Evolutionary conservation across 805 yeast species (phyloP).

Genomic region (Starmerella apis): DNA sequence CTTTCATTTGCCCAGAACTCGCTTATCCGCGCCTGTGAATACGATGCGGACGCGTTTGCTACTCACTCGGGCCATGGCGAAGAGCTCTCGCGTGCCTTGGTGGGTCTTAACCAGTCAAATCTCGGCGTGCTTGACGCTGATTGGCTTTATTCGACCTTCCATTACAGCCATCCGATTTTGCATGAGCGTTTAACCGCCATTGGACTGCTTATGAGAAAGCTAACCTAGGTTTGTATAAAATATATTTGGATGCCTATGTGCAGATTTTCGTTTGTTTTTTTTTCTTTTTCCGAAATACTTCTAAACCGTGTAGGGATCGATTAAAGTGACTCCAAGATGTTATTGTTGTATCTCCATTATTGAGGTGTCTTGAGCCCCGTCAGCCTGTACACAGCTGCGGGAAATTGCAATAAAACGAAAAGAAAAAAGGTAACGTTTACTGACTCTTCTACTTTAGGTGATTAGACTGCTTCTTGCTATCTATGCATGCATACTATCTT

Average conservation of each 20-base stretch:
- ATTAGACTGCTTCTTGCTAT: too few relatives aligned
- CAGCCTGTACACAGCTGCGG: too few relatives aligned
- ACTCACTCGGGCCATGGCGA: conserved; percentile 58
- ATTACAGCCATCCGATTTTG: conserved; percentile 82
- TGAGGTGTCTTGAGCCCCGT: too few relatives aligned
- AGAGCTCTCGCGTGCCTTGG: conserved; percentile 60
- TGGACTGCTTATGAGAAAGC: conserved; percentile 25
- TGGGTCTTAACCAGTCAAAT: conserved; percentile 68
- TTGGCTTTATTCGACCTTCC: conserved; percentile 78
- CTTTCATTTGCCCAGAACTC: conserved; percentile 57
- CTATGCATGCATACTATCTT: not conserved
- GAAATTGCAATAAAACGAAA: too few relatives aligned
- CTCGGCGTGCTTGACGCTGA: conserved; percentile 82
- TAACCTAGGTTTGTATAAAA: not conserved
- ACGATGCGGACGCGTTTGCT: conserved; percentile 86
- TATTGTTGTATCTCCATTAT: too few relatives aligned
- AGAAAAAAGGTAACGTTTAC: too few relatives aligned
- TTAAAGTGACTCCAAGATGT: too few relatives aligned
- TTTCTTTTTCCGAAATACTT: too few relatives aligned
- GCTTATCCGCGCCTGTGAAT: conserved; percentile 77
- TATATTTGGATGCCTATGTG: not conserved
- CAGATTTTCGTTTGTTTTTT: too few relatives aligned
- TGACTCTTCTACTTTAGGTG: too few relatives aligned
- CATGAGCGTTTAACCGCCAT: conserved; percentile 80
- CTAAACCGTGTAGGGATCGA: too few relatives aligned